Evolutionary conservation across 495 filamentous ascomycete species (phyloP).

Genomic region (Daldinia concentrica): DNA sequence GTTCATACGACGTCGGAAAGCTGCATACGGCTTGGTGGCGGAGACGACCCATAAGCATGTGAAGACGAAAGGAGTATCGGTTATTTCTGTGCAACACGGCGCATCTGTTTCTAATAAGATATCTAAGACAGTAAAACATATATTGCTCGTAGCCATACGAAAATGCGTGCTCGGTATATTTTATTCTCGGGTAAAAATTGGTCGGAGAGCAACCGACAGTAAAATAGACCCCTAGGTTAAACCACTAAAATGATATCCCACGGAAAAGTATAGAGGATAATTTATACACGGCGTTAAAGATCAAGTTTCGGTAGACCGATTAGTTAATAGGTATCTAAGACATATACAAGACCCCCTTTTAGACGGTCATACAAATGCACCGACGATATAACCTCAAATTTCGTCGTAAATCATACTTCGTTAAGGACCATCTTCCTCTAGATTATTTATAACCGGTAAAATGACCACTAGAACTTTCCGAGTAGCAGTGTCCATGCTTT

Average conservation of each 20-base stretch:
- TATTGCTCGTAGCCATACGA: background rate
- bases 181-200: background rate
- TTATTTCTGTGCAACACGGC: background rate
- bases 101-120: background rate
- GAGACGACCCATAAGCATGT: background rate
- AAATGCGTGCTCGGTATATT: background rate
- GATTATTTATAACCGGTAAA: background rate
- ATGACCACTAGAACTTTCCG: background rate
- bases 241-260: too few relatives aligned
- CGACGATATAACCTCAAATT: background rate
- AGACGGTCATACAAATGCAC: background rate
- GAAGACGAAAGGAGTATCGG: background rate
- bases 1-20: conserved; percentile 1
- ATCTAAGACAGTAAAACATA: background rate
- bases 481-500: background rate
- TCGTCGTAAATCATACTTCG: background rate
- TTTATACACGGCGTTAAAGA: background rate
- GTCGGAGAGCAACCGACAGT: background rate
- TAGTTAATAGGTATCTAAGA: background rate
- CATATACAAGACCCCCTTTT: background rate
- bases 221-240: too few relatives aligned
- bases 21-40: background rate
- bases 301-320: background rate
- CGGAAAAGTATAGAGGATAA: too few relatives aligned
- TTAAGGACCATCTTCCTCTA: background rate